Evolutionary conservation across 495 filamentous ascomycete species (phyloP).

Genomic region (Hyphodiscus hymeniophilus): DNA sequence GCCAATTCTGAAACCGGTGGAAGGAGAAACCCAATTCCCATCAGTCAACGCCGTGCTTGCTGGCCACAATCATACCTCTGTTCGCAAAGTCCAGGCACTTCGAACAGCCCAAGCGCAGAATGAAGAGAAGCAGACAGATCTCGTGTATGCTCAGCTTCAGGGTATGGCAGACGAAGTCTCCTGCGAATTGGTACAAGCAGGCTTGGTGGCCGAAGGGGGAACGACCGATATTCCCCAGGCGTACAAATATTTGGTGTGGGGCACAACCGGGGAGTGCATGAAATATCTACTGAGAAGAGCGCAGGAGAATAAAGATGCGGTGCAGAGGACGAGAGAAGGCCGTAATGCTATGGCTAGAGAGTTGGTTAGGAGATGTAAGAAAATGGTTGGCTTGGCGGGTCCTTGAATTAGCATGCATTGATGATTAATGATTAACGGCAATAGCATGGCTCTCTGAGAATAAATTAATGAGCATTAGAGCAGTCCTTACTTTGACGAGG

Average conservation of each 20-base stretch:
- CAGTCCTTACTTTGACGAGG: too few species aligned
- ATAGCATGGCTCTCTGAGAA: too few species aligned
- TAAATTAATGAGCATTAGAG: too few species aligned
- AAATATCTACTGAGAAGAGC: constrained; percentile 82
- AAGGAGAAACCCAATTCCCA: constrained; percentile 41
- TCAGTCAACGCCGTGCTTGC: constrained; percentile 68
- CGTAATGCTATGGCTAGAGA: constrained; percentile 67
- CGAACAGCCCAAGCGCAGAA: constrained; percentile 39
- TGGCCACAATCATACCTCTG: constrained; percentile 84
- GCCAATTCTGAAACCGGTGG: constrained; percentile 35
- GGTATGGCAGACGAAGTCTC: constrained; percentile 97
- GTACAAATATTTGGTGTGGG: constrained; percentile 92
- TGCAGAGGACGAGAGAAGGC: constrained; percentile 66
- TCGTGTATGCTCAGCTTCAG: constrained; percentile 85
- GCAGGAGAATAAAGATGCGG: constrained; percentile 86
- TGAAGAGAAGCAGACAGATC: constrained; percentile 41
- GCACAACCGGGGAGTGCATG: constrained; percentile 85
- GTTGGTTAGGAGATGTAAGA: constrained; percentile 51
- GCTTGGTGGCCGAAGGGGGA: constrained; percentile 18
- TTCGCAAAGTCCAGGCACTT: constrained; percentile 58
- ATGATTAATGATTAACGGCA: too few species aligned
- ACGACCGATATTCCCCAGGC: constrained; percentile 46
- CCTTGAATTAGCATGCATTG: too few species aligned
- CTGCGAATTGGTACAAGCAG: constrained; percentile 62
- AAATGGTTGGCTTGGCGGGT: constrained; percentile 27